Evolutionary conservation across 2,329 filamentous ascomycete species (phyloP).

Genomic region (Mollisiaceae sp.): DNA sequence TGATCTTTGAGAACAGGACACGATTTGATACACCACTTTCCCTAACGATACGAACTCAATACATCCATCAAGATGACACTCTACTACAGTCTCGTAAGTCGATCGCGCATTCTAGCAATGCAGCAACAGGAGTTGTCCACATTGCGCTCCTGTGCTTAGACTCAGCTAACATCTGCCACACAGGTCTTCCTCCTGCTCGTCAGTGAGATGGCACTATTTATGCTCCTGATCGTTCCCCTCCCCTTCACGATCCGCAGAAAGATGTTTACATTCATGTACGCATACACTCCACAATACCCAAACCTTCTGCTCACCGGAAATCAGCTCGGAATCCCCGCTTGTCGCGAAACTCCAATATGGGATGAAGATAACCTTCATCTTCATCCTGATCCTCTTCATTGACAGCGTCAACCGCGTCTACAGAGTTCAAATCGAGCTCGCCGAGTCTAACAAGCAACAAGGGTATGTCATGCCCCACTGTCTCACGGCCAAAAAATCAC

Average conservation of each 20-base stretch:
- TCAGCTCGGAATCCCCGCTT: constrained; percentile 47
- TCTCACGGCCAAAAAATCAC: not conserved
- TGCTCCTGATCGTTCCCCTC: constrained; percentile 82
- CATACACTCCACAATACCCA: constrained; percentile 57
- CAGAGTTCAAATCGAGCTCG: constrained; percentile 89
- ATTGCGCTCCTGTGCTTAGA: not conserved
- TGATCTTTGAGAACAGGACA: constrained; percentile 31
- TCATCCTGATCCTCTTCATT: constrained; percentile 97
- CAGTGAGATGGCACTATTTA: constrained; percentile 82
- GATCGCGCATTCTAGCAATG: constrained; percentile 1
- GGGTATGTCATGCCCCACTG: constrained; percentile 32
- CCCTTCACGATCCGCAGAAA: constrained; percentile 68
- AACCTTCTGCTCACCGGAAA: constrained; percentile 28
- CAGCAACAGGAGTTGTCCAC: not conserved
- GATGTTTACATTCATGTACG: constrained; percentile 77
- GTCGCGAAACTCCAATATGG: constrained; percentile 96
- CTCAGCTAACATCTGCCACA: constrained; percentile 23
- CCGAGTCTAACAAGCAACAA: constrained; percentile 68
- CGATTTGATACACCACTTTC: constrained; percentile 26
- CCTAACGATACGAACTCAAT: constrained; percentile 18
- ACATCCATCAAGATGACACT: constrained; percentile 51
- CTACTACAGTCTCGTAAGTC: constrained; percentile 55
- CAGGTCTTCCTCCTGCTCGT: constrained; percentile 85
- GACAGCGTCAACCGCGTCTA: constrained; percentile 97
- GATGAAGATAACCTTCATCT: constrained; percentile 98